A percentile compares a stretch with the other conserved stretches of the same genome.
phyloP scores from a whole-genome alignment of 352 stramenopile genomes.

The Pythium phragmiticola region DNA sequence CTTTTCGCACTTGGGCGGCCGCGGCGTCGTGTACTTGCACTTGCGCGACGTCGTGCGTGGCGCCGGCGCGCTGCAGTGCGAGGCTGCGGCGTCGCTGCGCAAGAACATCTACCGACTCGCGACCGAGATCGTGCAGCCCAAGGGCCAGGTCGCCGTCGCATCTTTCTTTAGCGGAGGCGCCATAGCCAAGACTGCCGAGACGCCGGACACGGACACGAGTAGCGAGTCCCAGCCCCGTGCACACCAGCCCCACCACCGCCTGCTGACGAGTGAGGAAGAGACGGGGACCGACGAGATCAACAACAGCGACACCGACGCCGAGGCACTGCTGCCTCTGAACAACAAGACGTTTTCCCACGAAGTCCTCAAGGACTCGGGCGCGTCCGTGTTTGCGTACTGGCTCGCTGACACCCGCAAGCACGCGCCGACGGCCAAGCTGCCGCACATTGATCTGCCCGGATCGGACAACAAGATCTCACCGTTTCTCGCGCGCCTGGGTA shows the following conservation, averaged over 20 bases:
- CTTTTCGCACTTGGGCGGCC: conserved; percentile 56
- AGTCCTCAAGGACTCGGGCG: conserved; percentile 52
- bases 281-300: no score
- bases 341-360: conserved; percentile 69
- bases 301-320: conserved; percentile 14
- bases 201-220: no score
- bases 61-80: conserved; percentile 57
- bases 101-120: conserved; percentile 80
- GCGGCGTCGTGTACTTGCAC: conserved; percentile 74
- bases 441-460: conserved; percentile 49
- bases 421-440: conserved; percentile 41
- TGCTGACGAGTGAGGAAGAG: not conserved
- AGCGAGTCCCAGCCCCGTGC: not conserved
- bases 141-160: conserved; percentile 40
- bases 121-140: conserved; percentile 63
- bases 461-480: conserved; percentile 59
- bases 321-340: conserved; percentile 44
- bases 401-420: conserved; percentile 48
- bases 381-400: conserved; percentile 77
- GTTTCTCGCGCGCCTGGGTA: conserved; percentile 67
- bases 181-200: no score
- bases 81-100: conserved; percentile 66
- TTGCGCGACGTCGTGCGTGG: conserved; percentile 71
- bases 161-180: conserved; percentile 41
- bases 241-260: not conserved